Conservation (phyloP, 2,329 filamentous ascomycete species). For the Ceratocystis colombiana region DNA sequence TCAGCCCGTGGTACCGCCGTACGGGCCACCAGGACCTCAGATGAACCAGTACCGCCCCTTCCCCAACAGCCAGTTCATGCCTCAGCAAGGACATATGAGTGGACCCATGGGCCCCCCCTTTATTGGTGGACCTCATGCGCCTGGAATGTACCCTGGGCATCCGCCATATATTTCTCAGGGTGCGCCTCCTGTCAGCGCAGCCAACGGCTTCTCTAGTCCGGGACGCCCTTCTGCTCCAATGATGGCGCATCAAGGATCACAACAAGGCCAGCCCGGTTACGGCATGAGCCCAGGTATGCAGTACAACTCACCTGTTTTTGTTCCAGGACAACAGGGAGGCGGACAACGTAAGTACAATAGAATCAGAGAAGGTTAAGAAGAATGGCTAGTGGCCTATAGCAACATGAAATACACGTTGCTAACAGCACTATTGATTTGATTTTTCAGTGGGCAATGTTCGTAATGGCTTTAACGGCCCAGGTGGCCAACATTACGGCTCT, state of each 20-base stretch:
- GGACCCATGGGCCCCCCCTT: conserved; percentile 74
- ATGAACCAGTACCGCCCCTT: conserved; percentile 61
- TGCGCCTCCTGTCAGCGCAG: conserved; percentile 46
- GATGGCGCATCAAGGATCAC: conserved; percentile 92
- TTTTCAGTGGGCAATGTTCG: conserved; percentile 47
- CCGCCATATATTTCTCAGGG: conserved; percentile 54
- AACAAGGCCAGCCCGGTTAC: conserved; percentile 73
- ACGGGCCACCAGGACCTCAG: conserved; percentile 58
- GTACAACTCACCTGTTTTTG: conserved; percentile 64
- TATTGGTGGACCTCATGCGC: conserved; percentile 64
- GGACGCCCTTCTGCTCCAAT: conserved; percentile 67
- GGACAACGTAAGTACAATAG: conserved; percentile 56
- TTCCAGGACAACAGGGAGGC: conserved; percentile 51
- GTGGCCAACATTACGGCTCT: conserved; percentile 53
- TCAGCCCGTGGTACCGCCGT: conserved; percentile 62
- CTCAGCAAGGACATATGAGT: conserved; percentile 62
- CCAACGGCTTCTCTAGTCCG: conserved; percentile 80
- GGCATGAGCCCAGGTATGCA: conserved; percentile 66
- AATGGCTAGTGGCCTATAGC: background rate
- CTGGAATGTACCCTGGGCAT: conserved; percentile 55
- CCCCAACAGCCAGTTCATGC: conserved; percentile 58
- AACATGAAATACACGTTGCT: conserved; percentile 18
- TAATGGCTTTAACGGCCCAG: conserved; percentile 48
- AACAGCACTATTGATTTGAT: conserved; percentile 12
- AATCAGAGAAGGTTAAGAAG: background rate